Evolutionary conservation across 2,329 filamentous ascomycete genomes (phyloP), one percentile per base, ranked within the genome.

Genomic region (Sarocladium oryzae): DNA sequence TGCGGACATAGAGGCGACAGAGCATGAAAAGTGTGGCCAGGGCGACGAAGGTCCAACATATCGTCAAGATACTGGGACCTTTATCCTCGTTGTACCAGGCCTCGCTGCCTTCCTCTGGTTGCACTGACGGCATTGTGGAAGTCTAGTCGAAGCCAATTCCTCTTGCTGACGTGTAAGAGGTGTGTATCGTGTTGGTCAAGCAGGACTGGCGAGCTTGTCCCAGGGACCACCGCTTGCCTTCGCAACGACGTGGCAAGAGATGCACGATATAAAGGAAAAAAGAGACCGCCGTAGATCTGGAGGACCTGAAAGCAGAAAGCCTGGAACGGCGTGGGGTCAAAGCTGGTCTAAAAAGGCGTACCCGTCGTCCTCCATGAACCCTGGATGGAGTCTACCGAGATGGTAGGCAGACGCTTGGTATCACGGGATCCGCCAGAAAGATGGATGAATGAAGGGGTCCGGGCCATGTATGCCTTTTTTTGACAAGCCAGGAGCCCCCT

Each of bases 11-110:
- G 11, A 57, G n/a, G 2, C 57, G 54, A 4, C 46, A 51, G 1
- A 23, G 15, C n/a, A 57, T 51, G 45, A 57, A 59, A 7, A 59
- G 4, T 10, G 52, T 45, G 9, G 55, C 53, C 4, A 59, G 48
- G 2, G 33, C 51, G 10, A 54, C 56, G 46, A 59, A 54, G 8
- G 45, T 37, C 56, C 56, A 59, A 49, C 56, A 59, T 33, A 52
- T 49, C 1, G 33, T 41, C 37, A 58, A 36, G 23, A 57, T 59
- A 20, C 37, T 49, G 2, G 57, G 55, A 0, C 56, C 57, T 49
- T 57, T 58, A 40, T 59, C 53, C 4, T 5, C 50, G 28, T 45
- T 36, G 46, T 52, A n/a, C n/a, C n/a, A 54, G 41, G 48, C 53
- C 11, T 20, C 26, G 8, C 49, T 53, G 52, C 52, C 52, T 36